These are phyloP conservation scores for Xylariaceae sp. DNA, from an alignment of 2,329 filamentous ascomycete genomes.

Conservation along the genomic window DNA sequence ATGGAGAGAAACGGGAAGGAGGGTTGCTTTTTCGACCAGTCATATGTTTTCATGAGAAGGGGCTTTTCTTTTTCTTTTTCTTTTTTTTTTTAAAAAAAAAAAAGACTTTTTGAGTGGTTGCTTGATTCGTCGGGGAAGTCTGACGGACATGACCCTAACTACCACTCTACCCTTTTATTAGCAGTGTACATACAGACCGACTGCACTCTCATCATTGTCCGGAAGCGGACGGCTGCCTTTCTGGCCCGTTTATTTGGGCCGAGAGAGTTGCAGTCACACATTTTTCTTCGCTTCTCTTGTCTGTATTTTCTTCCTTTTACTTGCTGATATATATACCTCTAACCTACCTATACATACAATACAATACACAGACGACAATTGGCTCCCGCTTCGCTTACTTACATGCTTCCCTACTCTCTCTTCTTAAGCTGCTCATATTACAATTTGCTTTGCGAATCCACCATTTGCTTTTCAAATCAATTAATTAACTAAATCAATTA, in stretches of 20 bases:
- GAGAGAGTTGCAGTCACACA: neutral
- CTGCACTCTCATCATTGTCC: neutral
- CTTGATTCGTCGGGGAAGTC: neutral
- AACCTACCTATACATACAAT: no score
- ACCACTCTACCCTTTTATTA: neutral
- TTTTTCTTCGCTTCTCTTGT: neutral
- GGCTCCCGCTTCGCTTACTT: no score
- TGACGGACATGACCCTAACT: slow-evolving; percentile 1
- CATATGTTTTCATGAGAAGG: neutral
- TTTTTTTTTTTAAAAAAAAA: no score
- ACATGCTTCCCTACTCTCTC: no score
- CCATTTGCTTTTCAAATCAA: no score
- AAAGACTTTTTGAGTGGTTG: no score
- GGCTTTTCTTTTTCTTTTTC: neutral
- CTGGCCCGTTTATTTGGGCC: neutral
- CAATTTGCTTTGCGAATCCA: no score
- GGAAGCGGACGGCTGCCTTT: neutral
- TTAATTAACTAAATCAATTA: no score
- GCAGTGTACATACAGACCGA: neutral
- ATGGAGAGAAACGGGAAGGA: neutral
- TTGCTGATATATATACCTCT: no score
- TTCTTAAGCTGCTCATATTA: no score
- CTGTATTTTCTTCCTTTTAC: no score
- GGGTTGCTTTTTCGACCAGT: neutral
- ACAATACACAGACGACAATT: no score